Evolutionary conservation across 768 basidiomycete species (phyloP), one percentile per base, ranked within the genome.

Genomic region (Tylopilus subfusipes): DNA sequence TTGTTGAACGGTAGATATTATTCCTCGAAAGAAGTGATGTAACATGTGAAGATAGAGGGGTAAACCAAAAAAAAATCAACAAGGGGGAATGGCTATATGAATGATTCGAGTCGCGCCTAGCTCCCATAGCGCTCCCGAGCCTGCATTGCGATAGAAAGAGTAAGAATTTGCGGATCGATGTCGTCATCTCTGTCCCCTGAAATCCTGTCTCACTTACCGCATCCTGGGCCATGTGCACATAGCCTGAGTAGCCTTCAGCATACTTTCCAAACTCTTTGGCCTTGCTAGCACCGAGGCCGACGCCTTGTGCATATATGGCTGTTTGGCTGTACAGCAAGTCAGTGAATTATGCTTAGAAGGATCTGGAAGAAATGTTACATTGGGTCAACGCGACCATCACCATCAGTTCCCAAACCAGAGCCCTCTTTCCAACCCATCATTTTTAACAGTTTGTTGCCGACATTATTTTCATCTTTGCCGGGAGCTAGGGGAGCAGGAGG

Each of bases 401-500:
- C 89, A 44, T 79, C 79, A 8, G 83, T 79, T 1, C 96, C 96
- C 38, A 98, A 72, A 1, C 96, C 95, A 16, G 81, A 84, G 7
- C 95, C 95, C 63, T 89, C 88, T 58, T 80, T 90, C 95, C 95
- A 98, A 1, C 96, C 97, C 95, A 98, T 98, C 83, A 96, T 95
- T 70, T 93, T 92, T 58, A 98, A 70, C 53, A 99, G 68, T 65
- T 92, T 94, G 66, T 95, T 95, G 7, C 97, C 97, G 12, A 93
- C 82, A 62, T 98, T 98, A 39, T 63, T 84, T 47, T 86, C 83
- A 63, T 98, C 94, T 66, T 90, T 76, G 6, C 83, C 90, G 6
- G 86, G 90, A 61, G 86, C 83, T 4, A 85, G 62, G 3, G 83
- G 76, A 6, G 82, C 78, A 10, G 83, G 82, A 1, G 87, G 82